A percentile compares a stretch with the other conserved stretches of the same genome.
These are phyloP conservation scores for Elaeagnus macrophylla DNA, from an alignment of 306 rosid genomes.

Conservation along the genomic window DNA sequence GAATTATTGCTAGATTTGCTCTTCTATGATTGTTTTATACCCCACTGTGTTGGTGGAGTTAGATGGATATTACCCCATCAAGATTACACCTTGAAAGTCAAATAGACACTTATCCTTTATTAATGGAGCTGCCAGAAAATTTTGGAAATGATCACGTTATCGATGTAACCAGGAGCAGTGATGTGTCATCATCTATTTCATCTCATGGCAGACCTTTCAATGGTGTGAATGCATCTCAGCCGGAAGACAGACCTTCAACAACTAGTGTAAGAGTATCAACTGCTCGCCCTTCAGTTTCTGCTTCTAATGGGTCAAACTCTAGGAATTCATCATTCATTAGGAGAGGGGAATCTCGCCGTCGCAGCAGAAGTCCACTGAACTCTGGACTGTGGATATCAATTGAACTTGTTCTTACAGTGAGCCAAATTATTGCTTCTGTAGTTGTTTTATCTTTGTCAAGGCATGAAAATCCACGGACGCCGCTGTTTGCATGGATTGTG, in stretches of 20 bases:
- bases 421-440: constrained; percentile 84
- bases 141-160: constrained; percentile 41
- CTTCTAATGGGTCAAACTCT: constrained; percentile 48
- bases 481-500: constrained; percentile 78
- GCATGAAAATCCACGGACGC: constrained; percentile 71
- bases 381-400: constrained; percentile 90
- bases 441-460: constrained; percentile 73
- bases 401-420: constrained; percentile 63
- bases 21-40: constrained; percentile 31
- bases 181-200: constrained; percentile 37
- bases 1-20: constrained; percentile 11
- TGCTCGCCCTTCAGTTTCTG: constrained; percentile 32
- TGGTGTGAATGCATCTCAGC: constrained; percentile 30
- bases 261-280: constrained; percentile 26
- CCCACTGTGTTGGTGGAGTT: constrained; percentile 34
- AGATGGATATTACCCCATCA: constrained; percentile 50
- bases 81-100: constrained; percentile 41
- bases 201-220: constrained; percentile 42
- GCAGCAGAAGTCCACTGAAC: constrained; percentile 68
- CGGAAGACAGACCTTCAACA: constrained; percentile 45
- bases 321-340: constrained; percentile 53
- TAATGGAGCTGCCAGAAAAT: constrained; percentile 59
- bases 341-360: constrained; percentile 69
- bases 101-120: constrained; percentile 25
- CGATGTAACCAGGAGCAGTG: constrained; percentile 42